Evolutionary conservation across 1,284 basidiomycete species (phyloP).

Genomic region (Albatrellus sp.): DNA sequence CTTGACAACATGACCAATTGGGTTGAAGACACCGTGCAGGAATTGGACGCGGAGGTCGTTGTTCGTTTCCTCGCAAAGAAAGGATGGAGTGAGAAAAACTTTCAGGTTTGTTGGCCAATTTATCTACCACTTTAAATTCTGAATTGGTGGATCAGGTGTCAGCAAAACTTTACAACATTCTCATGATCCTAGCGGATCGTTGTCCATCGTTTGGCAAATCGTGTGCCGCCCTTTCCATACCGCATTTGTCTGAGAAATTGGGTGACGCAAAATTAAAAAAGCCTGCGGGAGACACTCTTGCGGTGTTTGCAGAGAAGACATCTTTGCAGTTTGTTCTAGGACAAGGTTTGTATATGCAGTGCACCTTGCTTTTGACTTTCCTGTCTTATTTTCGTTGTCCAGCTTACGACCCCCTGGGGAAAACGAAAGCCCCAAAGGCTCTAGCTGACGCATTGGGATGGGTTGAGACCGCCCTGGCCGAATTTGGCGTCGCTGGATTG

Average conservation of each 20-base stretch:
- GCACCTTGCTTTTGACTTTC: neutral
- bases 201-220: conserved; percentile 81
- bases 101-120: conserved; percentile 53
- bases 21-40: conserved; percentile 59
- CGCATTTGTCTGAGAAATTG: conserved; percentile 89
- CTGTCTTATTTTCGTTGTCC: conserved; percentile 4
- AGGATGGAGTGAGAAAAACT: conserved; percentile 98
- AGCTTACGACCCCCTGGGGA: conserved; percentile 87
- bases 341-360: conserved; percentile 49
- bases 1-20: conserved; percentile 81
- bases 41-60: conserved; percentile 81
- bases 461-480: conserved; percentile 81
- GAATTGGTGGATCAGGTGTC: conserved; percentile 51
- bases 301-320: conserved; percentile 81
- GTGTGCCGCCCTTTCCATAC: conserved; percentile 72
- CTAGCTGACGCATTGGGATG: conserved; percentile 86
- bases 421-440: conserved; percentile 96
- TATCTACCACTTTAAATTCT: conserved; percentile 2
- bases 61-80: conserved; percentile 88
- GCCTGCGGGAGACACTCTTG: conserved; percentile 83
- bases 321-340: conserved; percentile 90
- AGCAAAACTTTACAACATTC: conserved; percentile 72
- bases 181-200: conserved; percentile 63
- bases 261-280: conserved; percentile 97
- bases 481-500: conserved; percentile 87